Conservation (phyloP, 1,284 basidiomycete species). For the Golubevia pallescens region DNA sequence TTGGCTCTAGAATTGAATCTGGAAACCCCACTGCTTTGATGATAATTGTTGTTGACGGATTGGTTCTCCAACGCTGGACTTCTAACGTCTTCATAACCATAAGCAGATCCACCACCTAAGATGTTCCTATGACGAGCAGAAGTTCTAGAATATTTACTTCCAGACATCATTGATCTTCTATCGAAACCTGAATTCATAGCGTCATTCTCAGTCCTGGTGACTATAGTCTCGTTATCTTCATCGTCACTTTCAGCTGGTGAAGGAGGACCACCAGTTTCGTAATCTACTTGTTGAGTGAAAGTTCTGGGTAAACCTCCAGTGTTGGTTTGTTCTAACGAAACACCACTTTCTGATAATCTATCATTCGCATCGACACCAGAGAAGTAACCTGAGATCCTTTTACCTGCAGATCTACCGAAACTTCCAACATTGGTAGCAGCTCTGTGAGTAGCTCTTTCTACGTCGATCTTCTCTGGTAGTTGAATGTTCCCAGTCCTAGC, state of each 20-base stretch:
- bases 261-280: slow-evolving; percentile 53
- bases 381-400: slow-evolving; percentile 53
- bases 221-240: slow-evolving; percentile 23
- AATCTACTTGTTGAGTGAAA: slow-evolving; percentile 52
- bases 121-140: slow-evolving; percentile 35
- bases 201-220: slow-evolving; percentile 27
- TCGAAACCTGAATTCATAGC: slow-evolving; percentile 37
- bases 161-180: slow-evolving; percentile 8
- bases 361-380: slow-evolving; percentile 16
- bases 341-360: slow-evolving; percentile 6
- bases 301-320: slow-evolving; percentile 26
- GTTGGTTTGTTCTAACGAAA: slow-evolving; percentile 7
- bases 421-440: slow-evolving; percentile 22
- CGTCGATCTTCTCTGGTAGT: slow-evolving; percentile 13
- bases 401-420: slow-evolving; percentile 36
- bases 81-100: too few relatives aligned
- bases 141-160: slow-evolving; percentile 30
- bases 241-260: slow-evolving; percentile 36
- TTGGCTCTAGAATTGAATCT: too few relatives aligned
- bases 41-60: too few relatives aligned
- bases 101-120: slow-evolving; percentile 27
- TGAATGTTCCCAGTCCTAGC: neutral
- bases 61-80: too few relatives aligned
- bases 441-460: too few relatives aligned
- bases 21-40: too few relatives aligned